Percentiles rank a stretch among this genome's conserved stretches.
Evolutionary conservation across 805 yeast species (phyloP).

Genomic region (Starmerella davenportii): DNA sequence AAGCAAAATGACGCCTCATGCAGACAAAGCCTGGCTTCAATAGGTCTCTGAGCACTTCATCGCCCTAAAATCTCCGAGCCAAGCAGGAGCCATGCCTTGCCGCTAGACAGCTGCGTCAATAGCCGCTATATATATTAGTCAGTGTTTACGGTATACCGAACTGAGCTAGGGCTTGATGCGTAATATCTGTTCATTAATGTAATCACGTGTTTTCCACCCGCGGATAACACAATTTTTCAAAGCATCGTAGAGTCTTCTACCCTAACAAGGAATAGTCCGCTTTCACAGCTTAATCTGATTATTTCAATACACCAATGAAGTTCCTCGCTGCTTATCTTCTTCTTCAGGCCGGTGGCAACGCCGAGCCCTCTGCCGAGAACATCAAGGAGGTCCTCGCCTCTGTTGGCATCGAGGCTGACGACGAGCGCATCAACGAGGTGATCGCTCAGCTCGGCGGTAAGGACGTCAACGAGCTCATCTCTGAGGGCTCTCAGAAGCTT

Average conservation of each 20-base stretch:
- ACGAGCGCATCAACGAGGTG: slow-evolving; percentile 63
- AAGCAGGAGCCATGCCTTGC: too few relatives aligned
- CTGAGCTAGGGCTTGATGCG: too few relatives aligned
- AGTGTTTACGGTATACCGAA: too few relatives aligned
- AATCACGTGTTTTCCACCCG: too few relatives aligned
- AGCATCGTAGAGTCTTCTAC: not conserved
- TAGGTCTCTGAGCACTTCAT: too few relatives aligned
- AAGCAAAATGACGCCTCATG: too few relatives aligned
- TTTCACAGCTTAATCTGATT: slow-evolving; percentile 22
- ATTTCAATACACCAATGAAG: slow-evolving; percentile 40
- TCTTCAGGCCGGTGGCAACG: slow-evolving; percentile 91
- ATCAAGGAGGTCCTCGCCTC: slow-evolving; percentile 76
- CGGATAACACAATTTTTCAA: slow-evolving; percentile 9
- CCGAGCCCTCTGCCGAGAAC: slow-evolving; percentile 85
- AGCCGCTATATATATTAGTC: too few relatives aligned
- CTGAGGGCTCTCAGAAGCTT: slow-evolving; percentile 89
- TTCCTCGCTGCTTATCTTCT: slow-evolving; percentile 99
- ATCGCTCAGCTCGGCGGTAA: slow-evolving; percentile 85
- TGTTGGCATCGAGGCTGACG: slow-evolving; percentile 92
- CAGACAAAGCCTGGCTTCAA: too few relatives aligned
- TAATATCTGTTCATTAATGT: too few relatives aligned
- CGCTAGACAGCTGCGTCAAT: too few relatives aligned
- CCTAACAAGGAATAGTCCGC: slow-evolving; percentile 66
- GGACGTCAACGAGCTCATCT: slow-evolving; percentile 70
- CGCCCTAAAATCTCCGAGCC: too few relatives aligned